phyloP scores from a whole-genome alignment of 2,329 filamentous ascomycete genomes.

The Ophiostoma sp. region DNA sequence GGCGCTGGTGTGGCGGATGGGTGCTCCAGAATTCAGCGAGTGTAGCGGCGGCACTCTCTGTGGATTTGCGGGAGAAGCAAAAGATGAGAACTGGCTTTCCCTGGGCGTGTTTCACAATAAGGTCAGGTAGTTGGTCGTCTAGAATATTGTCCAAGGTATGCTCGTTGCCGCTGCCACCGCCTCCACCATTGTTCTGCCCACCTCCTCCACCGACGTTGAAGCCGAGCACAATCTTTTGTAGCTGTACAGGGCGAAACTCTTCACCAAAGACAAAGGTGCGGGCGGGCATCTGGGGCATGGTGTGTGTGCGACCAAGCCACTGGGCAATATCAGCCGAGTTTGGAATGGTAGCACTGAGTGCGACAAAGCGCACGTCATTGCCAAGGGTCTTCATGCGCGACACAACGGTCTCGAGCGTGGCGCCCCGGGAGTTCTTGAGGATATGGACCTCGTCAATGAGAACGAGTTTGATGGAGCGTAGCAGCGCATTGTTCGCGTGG shows the following conservation, averaged over 20 bases:
- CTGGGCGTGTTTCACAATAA: constrained; percentile 62
- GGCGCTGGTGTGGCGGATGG: constrained; percentile 45
- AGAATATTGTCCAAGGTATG: constrained; percentile 70
- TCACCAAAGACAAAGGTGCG: constrained; percentile 67
- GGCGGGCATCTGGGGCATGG: constrained; percentile 57
- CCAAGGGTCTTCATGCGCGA: constrained; percentile 81
- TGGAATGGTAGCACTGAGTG: constrained; percentile 76
- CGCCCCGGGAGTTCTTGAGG: constrained; percentile 70
- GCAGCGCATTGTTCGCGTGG: constrained; percentile 52
- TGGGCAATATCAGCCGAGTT: constrained; percentile 73
- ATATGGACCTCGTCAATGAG: constrained; percentile 87
- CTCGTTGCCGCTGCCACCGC: constrained; percentile 51
- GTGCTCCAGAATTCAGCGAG: constrained; percentile 61
- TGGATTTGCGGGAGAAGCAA: constrained; percentile 69
- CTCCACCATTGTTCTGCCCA: neutral
- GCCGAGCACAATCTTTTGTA: constrained; percentile 72
- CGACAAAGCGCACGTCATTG: constrained; percentile 70
- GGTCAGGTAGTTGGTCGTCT: constrained; percentile 56
- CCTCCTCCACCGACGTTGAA: constrained; percentile 45
- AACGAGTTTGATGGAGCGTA: constrained; percentile 71
- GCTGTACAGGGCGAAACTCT: constrained; percentile 70
- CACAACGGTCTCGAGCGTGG: constrained; percentile 75
- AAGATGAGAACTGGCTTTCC: constrained; percentile 78
- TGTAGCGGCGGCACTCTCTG: constrained; percentile 59
- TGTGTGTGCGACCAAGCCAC: constrained; percentile 67